Percentiles rank a stretch among this genome's conserved stretches.
Evolutionary conservation across 179 eudicot species (phyloP).

Genomic region (Actinidia arguta): DNA sequence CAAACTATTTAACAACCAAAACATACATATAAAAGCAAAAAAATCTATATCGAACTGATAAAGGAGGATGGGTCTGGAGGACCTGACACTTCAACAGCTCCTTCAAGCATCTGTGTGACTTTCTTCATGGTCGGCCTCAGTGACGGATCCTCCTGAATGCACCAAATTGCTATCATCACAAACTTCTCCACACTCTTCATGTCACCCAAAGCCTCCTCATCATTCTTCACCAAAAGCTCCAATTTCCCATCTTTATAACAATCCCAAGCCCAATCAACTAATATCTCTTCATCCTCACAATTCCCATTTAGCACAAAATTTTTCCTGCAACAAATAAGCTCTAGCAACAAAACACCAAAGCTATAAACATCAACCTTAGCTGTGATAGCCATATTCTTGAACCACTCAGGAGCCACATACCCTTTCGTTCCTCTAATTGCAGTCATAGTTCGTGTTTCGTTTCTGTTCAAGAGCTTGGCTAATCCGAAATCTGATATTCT

Average conservation of each 20-base stretch:
- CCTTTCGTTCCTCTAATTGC: slow-evolving; percentile 18
- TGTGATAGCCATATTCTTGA: slow-evolving; percentile 18
- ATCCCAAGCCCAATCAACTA: slow-evolving; percentile 21
- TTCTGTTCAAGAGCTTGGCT: slow-evolving; percentile 16
- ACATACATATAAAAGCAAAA: too few relatives aligned
- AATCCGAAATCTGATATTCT: slow-evolving; percentile 23
- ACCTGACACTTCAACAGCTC: slow-evolving; percentile 7
- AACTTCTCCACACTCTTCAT: slow-evolving; percentile 19
- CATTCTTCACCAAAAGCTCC: neutral
- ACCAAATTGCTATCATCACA: slow-evolving; percentile 17
- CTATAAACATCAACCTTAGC: slow-evolving; percentile 22
- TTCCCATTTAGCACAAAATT: neutral
- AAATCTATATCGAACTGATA: neutral
- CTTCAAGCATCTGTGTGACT: slow-evolving; percentile 18
- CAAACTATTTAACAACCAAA: too few relatives aligned
- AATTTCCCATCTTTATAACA: neutral
- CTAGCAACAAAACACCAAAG: slow-evolving; percentile 16
- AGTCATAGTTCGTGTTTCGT: slow-evolving; percentile 14
- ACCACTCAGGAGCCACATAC: slow-evolving; percentile 27
- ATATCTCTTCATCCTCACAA: neutral
- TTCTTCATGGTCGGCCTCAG: slow-evolving; percentile 14
- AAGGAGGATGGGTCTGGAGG: slow-evolving; percentile 19
- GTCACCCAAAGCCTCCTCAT: slow-evolving; percentile 14
- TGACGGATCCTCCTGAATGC: slow-evolving; percentile 17
- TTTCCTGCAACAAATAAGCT: slow-evolving; percentile 21